Percentiles rank a stretch among this genome's conserved stretches.
These are phyloP conservation scores for Backusella mclennaniae DNA, from an alignment of 192 early-diverging fungal species.

Conservation along the genomic window DNA sequence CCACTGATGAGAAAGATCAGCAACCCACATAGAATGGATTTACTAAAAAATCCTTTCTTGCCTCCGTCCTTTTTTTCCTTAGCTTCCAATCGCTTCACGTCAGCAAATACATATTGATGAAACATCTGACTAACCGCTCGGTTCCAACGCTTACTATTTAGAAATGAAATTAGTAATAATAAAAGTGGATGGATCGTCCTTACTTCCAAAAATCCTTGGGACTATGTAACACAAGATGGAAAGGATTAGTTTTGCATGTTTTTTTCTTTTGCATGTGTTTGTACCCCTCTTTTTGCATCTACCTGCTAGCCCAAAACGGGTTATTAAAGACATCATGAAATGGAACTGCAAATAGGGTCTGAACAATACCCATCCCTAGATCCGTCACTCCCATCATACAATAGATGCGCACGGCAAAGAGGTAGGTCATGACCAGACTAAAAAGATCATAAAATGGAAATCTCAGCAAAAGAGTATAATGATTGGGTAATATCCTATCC, in stretches of 20 bases:
- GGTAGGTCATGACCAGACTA: background rate
- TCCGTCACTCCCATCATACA: conserved; percentile 6
- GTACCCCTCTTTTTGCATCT: background rate
- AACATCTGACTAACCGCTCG: background rate
- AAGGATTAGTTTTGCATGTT: background rate
- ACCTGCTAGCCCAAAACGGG: conserved; percentile 7
- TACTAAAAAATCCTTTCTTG: background rate
- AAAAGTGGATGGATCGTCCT: background rate
- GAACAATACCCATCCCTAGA: background rate
- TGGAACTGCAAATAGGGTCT: background rate
- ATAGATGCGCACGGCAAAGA: conserved; percentile 1
- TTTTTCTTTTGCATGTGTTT: background rate
- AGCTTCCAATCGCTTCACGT: background rate
- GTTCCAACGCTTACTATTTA: conserved; percentile 5
- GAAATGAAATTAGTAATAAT: background rate
- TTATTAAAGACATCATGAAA: conserved; percentile 13
- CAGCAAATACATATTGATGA: background rate
- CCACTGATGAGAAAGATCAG: background rate
- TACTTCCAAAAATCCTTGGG: conserved; percentile 18
- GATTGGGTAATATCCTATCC: background rate
- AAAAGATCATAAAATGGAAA: background rate
- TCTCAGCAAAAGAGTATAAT: background rate
- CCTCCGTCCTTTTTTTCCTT: background rate
- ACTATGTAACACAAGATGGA: background rate
- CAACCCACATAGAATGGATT: background rate